Percentiles rank a stretch among this genome's conserved stretches.
Conservation (phyloP, 495 filamentous ascomycete species). For the Acidiella bohemica region DNA sequence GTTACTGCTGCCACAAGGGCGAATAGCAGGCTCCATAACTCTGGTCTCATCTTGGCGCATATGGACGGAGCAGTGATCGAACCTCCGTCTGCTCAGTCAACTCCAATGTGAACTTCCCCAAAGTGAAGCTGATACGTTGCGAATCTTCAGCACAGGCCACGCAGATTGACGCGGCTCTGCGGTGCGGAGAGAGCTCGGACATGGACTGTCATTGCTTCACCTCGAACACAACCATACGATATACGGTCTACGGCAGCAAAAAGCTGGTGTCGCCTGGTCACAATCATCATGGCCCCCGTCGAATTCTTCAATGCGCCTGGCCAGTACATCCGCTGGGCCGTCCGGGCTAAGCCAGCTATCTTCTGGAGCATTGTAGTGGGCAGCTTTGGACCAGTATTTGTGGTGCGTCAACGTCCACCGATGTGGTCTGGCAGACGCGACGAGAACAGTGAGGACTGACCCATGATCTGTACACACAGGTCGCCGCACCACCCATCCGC, state of each 20-base stretch:
- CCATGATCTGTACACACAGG: conserved; percentile 1
- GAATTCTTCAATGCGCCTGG: conserved; percentile 72
- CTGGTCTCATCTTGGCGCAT: conserved; percentile 64
- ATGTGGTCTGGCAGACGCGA: too few species aligned
- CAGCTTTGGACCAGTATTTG: conserved; percentile 50
- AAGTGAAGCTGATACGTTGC: too few species aligned
- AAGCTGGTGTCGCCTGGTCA: too few species aligned
- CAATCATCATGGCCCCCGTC: conserved; percentile 35
- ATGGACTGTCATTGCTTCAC: background rate
- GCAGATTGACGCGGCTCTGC: too few species aligned
- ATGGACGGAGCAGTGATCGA: too few species aligned
- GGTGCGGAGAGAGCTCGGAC: too few species aligned
- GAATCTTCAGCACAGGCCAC: too few species aligned
- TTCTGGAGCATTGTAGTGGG: conserved; percentile 74
- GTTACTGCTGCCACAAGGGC: conserved; percentile 51
- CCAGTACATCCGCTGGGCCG: conserved; percentile 73
- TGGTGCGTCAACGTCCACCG: conserved; percentile 30
- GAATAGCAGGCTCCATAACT: conserved; percentile 53
- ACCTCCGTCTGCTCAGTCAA: too few species aligned
- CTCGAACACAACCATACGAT: background rate
- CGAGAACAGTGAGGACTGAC: too few species aligned
- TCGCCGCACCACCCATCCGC: conserved; percentile 53
- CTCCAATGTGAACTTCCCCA: too few species aligned
- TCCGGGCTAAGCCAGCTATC: conserved; percentile 72
- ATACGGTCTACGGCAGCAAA: too few species aligned